Conservation (phyloP, 768 basidiomycete genomes). For the Serendipita sp. region DNA sequence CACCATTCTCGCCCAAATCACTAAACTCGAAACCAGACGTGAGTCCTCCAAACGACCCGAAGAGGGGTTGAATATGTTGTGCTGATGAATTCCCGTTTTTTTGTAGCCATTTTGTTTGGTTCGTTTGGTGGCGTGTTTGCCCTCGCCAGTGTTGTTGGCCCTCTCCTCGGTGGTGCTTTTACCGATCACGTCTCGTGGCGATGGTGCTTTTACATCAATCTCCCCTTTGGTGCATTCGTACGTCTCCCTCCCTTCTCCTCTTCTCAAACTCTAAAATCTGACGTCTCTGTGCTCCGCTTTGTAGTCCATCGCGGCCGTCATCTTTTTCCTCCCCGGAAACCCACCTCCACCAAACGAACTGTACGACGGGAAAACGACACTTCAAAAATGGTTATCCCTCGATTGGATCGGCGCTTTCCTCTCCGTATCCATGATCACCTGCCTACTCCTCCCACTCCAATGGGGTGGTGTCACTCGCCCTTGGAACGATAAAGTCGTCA, state of each 20-base stretch:
- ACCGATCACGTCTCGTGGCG: conserved; percentile 26
- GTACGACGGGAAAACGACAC: neutral
- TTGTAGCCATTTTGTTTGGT: conserved; percentile 24
- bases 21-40: neutral
- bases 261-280: neutral
- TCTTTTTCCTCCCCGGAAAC: neutral
- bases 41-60: conserved; percentile 13
- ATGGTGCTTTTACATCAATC: conserved; percentile 19
- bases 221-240: neutral
- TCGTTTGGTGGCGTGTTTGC: conserved; percentile 26
- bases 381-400: conserved; percentile 16
- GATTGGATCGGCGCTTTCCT: conserved; percentile 28
- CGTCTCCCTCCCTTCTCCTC: neutral
- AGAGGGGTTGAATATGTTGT: conserved; percentile 7
- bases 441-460: conserved; percentile 28
- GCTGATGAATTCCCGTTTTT: conserved; percentile 6
- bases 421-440: conserved; percentile 23
- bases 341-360: neutral
- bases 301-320: neutral
- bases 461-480: conserved; percentile 32
- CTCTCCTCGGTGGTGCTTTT: conserved; percentile 13
- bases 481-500: conserved; percentile 27
- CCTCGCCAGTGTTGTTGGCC: conserved; percentile 11
- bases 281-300: neutral
- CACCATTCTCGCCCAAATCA: conserved; percentile 13